These are phyloP conservation scores for Fusarium pseudograminearum DNA, from an alignment of 2,329 filamentous ascomycete genomes.

Conservation along the genomic window DNA sequence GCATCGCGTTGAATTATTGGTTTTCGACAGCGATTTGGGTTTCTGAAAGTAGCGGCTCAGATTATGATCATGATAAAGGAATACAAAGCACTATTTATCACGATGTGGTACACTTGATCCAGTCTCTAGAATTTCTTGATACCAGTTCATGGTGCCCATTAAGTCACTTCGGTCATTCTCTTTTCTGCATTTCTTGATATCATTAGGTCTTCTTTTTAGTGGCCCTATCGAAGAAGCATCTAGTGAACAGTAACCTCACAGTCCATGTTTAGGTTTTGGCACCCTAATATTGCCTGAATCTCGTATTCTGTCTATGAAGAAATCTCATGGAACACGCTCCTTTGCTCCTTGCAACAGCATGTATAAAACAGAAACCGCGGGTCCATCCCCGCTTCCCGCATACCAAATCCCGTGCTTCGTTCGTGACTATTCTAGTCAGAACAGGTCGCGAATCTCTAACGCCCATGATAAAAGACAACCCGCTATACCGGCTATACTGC, in stretches of 20 bases:
- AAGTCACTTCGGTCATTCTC: background rate
- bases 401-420: slow-evolving; percentile 17
- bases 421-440: slow-evolving; percentile 22
- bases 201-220: background rate
- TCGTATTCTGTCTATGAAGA: slow-evolving; percentile 28
- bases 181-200: background rate
- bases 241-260: background rate
- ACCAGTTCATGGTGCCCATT: background rate
- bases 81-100: background rate
- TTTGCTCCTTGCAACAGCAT: slow-evolving; percentile 35
- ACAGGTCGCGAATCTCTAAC: slow-evolving; percentile 37
- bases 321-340: slow-evolving; percentile 34
- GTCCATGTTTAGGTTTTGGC: background rate
- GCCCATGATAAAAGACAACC: slow-evolving; percentile 39
- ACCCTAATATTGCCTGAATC: background rate
- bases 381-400: slow-evolving; percentile 25
- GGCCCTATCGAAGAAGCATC: background rate
- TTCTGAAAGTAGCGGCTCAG: background rate
- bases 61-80: background rate
- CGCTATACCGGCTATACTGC: slow-evolving; percentile 42
- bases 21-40: background rate
- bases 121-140: background rate
- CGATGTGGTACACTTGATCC: too few relatives aligned
- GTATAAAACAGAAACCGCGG: slow-evolving; percentile 25
- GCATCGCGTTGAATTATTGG: slow-evolving; percentile 10